Evolutionary conservation across 768 basidiomycete genomes (phyloP).

Genomic region (Pleurotus platypus): DNA sequence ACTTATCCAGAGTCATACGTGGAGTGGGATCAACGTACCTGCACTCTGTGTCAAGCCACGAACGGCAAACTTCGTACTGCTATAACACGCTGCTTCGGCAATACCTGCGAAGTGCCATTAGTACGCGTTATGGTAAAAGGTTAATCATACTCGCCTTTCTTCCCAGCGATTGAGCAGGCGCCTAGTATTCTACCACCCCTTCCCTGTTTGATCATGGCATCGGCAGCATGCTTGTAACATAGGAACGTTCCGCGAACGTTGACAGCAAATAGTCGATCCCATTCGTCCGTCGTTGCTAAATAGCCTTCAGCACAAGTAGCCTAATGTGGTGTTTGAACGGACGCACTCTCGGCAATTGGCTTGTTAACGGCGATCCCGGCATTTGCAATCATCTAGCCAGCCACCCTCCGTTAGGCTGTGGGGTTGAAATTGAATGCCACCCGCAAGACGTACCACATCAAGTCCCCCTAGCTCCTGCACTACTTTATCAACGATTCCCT

Average conservation of each 20-base stretch:
- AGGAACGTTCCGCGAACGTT: slow-evolving; percentile 28
- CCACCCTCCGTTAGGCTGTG: not conserved
- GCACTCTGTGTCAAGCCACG: slow-evolving; percentile 33
- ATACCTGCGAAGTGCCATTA: slow-evolving; percentile 4
- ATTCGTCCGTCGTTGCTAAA: slow-evolving; percentile 20
- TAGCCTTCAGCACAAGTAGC: not conserved
- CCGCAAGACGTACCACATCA: slow-evolving; percentile 22
- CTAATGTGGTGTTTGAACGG: not conserved
- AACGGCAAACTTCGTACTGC: slow-evolving; percentile 36
- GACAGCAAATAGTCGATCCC: slow-evolving; percentile 21
- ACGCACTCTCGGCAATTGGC: slow-evolving; percentile 19
- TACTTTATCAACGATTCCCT: slow-evolving; percentile 13
- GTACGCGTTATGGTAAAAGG: no score
- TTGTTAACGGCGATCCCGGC: slow-evolving; percentile 23
- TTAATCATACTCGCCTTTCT: not conserved
- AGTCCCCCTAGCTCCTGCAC: slow-evolving; percentile 20
- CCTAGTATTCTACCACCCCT: slow-evolving; percentile 30
- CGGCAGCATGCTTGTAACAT: slow-evolving; percentile 28
- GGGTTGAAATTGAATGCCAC: no score
- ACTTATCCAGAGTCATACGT: not conserved
- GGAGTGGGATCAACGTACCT: slow-evolving; percentile 10
- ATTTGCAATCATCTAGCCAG: slow-evolving; percentile 32
- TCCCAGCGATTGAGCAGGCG: slow-evolving; percentile 13
- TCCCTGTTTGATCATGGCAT: slow-evolving; percentile 31
- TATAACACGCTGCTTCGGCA: slow-evolving; percentile 20